Conservation (phyloP, 495 filamentous ascomycete genomes). For the Elasticomyces elasticus region DNA sequence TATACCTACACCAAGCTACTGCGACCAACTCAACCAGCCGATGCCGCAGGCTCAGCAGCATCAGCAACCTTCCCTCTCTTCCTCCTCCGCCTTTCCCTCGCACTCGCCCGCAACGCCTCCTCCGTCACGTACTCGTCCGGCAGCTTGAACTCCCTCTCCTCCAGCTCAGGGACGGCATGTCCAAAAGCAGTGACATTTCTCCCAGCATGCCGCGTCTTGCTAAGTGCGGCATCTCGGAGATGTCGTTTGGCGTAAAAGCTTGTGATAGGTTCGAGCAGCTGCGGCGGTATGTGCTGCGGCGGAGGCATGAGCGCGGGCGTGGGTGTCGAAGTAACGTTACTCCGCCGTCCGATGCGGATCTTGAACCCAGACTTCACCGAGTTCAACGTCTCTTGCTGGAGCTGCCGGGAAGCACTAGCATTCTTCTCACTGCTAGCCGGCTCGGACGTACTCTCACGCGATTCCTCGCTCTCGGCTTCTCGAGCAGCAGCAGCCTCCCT, state of each 20-base stretch:
- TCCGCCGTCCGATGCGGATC: conserved; percentile 7
- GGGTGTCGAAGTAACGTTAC: conserved; percentile 21
- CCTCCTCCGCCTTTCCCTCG: conserved; percentile 44
- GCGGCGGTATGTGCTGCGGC: conserved; percentile 16
- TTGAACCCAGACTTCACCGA: conserved; percentile 19
- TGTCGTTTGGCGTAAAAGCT: conserved; percentile 76
- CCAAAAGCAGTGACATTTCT: conserved; percentile 62
- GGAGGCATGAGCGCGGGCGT: conserved; percentile 15
- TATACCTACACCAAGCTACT: no score
- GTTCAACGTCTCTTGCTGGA: conserved; percentile 58
- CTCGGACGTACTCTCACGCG: conserved; percentile 31
- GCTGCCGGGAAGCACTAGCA: conserved; percentile 58
- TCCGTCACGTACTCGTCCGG: conserved; percentile 59
- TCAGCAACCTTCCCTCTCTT: conserved; percentile 24
- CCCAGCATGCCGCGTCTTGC: conserved; percentile 35
- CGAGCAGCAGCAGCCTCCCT: conserved; percentile 47
- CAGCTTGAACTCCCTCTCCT: conserved; percentile 60
- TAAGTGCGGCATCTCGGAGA: conserved; percentile 64
- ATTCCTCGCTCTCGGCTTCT: conserved; percentile 36
- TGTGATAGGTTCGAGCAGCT: conserved; percentile 54
- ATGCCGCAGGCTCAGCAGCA: no score
- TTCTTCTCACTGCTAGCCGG: conserved; percentile 63
- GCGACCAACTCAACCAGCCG: no score
- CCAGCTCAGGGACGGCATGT: conserved; percentile 62
- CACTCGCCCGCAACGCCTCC: conserved; percentile 56